Percentiles rank a stretch among this genome's conserved stretches.
Conservation (phyloP, 257 asterid genomes). For the Jacaranda mimosifolia region DNA sequence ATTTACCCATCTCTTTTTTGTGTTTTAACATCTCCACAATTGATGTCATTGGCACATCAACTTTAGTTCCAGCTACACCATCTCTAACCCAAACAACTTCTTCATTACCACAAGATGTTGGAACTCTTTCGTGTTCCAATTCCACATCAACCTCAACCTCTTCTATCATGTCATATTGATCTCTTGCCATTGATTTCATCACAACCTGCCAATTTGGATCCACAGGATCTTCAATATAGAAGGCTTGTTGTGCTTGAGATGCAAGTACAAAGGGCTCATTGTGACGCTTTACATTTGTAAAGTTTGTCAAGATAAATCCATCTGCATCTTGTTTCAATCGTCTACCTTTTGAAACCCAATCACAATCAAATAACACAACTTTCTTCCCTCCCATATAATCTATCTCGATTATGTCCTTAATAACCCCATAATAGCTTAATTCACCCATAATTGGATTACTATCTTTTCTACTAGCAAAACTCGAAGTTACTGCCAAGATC, state of each 20-base stretch:
- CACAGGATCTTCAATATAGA: no score
- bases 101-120: neutral
- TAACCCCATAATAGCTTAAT: no score
- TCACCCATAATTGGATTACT: no score
- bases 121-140: no score
- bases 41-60: neutral
- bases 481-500: neutral
- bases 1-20: neutral
- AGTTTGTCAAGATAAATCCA: neutral
- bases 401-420: no score
- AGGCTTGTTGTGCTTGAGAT: neutral
- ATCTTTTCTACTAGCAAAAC: no score
- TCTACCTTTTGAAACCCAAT: neutral
- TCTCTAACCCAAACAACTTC: neutral
- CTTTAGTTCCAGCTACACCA: neutral
- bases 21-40: neutral
- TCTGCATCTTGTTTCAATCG: neutral
- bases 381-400: neutral
- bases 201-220: no score
- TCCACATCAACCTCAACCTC: neutral
- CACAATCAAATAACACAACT: constrained; percentile 1
- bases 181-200: neutral
- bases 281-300: neutral
- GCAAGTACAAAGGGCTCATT: neutral
- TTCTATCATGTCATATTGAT: neutral